Percentiles rank a stretch among this genome's conserved stretches.
Evolutionary conservation across 2,329 filamentous ascomycete species (phyloP).

Genomic region (Harringtonia lauricola): DNA sequence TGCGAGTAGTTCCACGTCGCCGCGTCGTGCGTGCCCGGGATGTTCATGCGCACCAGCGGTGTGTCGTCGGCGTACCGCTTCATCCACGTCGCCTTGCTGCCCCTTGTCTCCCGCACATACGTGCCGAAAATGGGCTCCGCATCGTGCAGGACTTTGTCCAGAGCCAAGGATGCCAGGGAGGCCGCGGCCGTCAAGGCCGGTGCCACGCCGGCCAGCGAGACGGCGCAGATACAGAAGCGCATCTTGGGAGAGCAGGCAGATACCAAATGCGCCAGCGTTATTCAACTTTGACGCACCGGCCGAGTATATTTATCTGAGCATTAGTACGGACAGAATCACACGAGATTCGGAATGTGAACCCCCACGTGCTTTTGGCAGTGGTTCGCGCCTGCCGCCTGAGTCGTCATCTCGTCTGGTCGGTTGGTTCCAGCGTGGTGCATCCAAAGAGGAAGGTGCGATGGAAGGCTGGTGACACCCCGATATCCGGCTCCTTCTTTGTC

Average conservation of each 20-base stretch:
- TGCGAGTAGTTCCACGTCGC: slow-evolving; percentile 39
- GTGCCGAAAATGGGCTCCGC: slow-evolving; percentile 31
- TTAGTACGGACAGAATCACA: too few relatives aligned
- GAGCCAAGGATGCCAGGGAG: slow-evolving; percentile 13
- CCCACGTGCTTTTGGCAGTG: too few relatives aligned
- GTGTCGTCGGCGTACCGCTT: slow-evolving; percentile 27
- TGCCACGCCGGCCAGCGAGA: neutral
- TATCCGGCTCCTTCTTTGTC: too few relatives aligned
- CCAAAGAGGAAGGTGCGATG: too few relatives aligned
- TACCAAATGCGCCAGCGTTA: too few relatives aligned
- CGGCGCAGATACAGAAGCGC: neutral
- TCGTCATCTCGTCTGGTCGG: too few relatives aligned
- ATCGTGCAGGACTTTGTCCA: slow-evolving; percentile 29
- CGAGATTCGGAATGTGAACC: too few relatives aligned
- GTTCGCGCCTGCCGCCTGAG: too few relatives aligned
- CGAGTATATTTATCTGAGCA: too few relatives aligned
- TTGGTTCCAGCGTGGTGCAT: too few relatives aligned
- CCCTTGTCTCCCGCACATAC: slow-evolving; percentile 13
- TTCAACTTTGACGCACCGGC: too few relatives aligned
- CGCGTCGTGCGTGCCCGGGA: slow-evolving; percentile 38
- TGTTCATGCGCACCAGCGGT: slow-evolving; percentile 32
- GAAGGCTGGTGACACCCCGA: too few relatives aligned
- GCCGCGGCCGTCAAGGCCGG: neutral
- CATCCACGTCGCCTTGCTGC: slow-evolving; percentile 31
- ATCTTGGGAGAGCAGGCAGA: neutral